phyloP scores from a whole-genome alignment of 2,329 filamentous ascomycete genomes.

The Xylariales sp. region DNA sequence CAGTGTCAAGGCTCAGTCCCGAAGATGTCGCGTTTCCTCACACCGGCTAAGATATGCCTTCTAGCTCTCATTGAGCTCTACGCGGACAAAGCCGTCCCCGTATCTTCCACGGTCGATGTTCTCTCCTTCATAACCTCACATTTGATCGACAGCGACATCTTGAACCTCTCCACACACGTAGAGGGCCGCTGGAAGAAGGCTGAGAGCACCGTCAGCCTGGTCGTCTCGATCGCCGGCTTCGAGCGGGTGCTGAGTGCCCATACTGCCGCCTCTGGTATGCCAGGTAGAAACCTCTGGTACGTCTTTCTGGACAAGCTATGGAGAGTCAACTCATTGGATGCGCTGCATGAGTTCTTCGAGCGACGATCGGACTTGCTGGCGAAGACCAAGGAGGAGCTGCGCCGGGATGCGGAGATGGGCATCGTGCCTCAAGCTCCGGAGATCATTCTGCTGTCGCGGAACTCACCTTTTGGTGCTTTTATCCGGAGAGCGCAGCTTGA shows the following conservation, averaged over 20 bases:
- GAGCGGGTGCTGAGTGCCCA: conserved; percentile 52
- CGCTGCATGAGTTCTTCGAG: conserved; percentile 72
- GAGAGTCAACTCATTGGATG: conserved; percentile 76
- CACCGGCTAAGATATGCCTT: conserved; percentile 81
- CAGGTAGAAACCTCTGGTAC: conserved; percentile 83
- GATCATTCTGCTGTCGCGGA: conserved; percentile 60
- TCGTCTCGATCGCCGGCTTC: conserved; percentile 53
- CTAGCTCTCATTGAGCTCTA: conserved; percentile 81
- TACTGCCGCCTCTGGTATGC: conserved; percentile 51
- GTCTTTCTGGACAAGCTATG: conserved; percentile 76
- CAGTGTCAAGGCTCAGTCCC: too few species aligned
- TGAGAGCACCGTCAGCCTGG: conserved; percentile 45
- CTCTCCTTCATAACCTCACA: conserved; percentile 75
- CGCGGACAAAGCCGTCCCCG: conserved; percentile 63
- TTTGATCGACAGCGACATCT: conserved; percentile 47
- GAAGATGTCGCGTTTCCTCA: conserved; percentile 74
- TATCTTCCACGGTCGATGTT: conserved; percentile 66
- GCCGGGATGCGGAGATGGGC: conserved; percentile 49
- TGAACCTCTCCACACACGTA: conserved; percentile 24
- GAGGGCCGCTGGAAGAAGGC: conserved; percentile 42
- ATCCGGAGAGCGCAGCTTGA: conserved; percentile 73
- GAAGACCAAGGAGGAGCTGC: conserved; percentile 57
- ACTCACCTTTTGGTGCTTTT: conserved; percentile 77
- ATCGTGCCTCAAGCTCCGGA: conserved; percentile 42
- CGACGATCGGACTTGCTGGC: conserved; percentile 52